These are phyloP conservation scores for Auriculariales sp. DNA, from an alignment of 768 basidiomycete species.

Conservation along the genomic window DNA sequence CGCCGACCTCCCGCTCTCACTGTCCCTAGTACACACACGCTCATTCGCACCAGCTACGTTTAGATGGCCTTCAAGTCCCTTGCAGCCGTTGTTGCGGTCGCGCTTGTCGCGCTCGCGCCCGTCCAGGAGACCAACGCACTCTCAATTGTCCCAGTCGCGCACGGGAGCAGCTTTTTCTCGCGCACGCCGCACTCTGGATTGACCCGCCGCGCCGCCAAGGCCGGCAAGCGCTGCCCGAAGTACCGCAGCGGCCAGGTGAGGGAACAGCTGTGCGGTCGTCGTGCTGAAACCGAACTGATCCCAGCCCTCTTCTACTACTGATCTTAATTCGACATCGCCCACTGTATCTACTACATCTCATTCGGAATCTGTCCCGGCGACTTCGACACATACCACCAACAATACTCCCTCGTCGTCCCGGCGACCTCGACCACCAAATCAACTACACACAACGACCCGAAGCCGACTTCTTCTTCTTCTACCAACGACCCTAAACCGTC, in stretches of 20 bases:
- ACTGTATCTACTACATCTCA: neutral
- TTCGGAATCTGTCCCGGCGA: neutral
- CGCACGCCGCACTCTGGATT: neutral
- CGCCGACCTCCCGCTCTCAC: too few relatives aligned
- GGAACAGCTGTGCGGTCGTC: neutral
- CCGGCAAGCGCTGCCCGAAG: neutral
- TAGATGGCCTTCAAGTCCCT: neutral
- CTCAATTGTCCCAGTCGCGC: neutral
- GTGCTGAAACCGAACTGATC: neutral
- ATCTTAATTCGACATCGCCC: neutral
- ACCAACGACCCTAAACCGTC: neutral
- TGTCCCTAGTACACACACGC: too few relatives aligned
- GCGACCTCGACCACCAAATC: neutral
- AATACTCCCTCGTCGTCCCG: neutral
- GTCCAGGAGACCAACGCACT: neutral
- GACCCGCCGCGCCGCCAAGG: neutral
- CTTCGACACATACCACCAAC: neutral
- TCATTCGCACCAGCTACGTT: too few relatives aligned
- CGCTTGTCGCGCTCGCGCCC: neutral
- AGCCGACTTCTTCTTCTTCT: too few relatives aligned
- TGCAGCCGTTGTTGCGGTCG: neutral
- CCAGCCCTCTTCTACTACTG: neutral
- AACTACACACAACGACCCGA: neutral
- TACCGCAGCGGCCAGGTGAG: neutral
- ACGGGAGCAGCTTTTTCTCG: neutral